Conservation (phyloP, 169 alveolate genomes). For the Besnoitia besnoiti region DNA sequence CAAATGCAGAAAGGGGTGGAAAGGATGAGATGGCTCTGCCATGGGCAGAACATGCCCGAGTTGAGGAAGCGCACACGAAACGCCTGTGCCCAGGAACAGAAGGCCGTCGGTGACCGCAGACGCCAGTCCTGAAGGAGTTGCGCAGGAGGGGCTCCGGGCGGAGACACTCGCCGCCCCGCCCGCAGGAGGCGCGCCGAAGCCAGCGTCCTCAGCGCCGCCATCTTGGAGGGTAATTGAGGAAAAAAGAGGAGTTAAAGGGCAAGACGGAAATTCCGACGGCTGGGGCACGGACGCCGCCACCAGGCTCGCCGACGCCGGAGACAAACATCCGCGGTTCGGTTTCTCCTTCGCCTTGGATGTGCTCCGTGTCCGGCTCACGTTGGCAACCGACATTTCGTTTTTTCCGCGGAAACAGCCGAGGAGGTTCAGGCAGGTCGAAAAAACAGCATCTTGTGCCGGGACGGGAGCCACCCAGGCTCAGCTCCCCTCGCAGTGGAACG, state of each 20-base stretch:
- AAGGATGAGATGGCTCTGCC: slow-evolving; percentile 35
- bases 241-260: background rate
- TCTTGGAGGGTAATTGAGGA: background rate
- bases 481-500: too few species aligned
- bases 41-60: slow-evolving; percentile 44
- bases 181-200: background rate
- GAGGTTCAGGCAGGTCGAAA: too few species aligned
- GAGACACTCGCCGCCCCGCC: background rate
- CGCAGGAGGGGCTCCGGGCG: background rate
- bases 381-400: too few species aligned
- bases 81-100: slow-evolving; percentile 41
- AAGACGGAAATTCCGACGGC: background rate
- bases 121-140: background rate
- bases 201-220: background rate
- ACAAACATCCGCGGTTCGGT: too few species aligned
- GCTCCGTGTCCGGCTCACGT: too few species aligned
- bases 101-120: slow-evolving; percentile 18
- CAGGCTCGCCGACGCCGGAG: too few species aligned
- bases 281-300: background rate
- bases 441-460: too few species aligned
- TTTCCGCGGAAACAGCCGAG: too few species aligned
- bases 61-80: slow-evolving; percentile 36
- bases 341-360: too few species aligned
- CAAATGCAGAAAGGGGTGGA: background rate
- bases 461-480: too few species aligned